Conservation (phyloP, 2,329 filamentous ascomycete genomes). For the Exophiala lecanii-corni region DNA sequence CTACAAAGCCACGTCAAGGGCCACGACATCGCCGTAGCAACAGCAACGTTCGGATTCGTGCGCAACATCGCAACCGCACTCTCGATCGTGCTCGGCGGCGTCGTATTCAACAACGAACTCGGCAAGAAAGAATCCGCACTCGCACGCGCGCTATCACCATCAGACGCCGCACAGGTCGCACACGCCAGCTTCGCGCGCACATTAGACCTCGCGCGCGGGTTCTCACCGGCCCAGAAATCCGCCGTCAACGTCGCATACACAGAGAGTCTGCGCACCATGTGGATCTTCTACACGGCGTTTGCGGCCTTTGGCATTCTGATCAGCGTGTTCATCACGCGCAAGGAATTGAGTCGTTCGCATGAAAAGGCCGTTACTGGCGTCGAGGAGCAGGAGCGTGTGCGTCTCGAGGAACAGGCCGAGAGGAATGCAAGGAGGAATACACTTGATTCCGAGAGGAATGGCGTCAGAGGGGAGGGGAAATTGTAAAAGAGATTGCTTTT, state of each 20-base stretch:
- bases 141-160: conserved; percentile 28
- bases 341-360: conserved; percentile 36
- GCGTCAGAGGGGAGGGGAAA: no score
- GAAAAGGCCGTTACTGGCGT: conserved; percentile 43
- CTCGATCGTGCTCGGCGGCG: conserved; percentile 50
- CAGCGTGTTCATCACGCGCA: conserved; percentile 30
- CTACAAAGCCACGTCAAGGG: conserved; percentile 59
- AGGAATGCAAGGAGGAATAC: conserved; percentile 27
- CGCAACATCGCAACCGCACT: conserved; percentile 50
- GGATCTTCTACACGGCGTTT: conserved; percentile 39
- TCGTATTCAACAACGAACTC: conserved; percentile 41
- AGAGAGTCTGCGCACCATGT: conserved; percentile 35
- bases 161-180: conserved; percentile 31
- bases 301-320: conserved; percentile 29
- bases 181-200: conserved; percentile 34
- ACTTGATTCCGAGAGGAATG: conserved; percentile 10
- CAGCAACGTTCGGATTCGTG: conserved; percentile 52
- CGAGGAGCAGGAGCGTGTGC: conserved; percentile 40
- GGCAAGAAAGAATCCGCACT: conserved; percentile 30
- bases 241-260: conserved; percentile 33
- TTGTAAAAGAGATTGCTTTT: no score
- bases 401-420: conserved; percentile 27
- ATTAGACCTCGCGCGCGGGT: conserved; percentile 31
- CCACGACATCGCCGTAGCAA: conserved; percentile 56
- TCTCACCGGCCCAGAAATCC: conserved; percentile 28